Evolutionary conservation across 352 stramenopile genomes (phyloP).

Genomic region (Phytophthora fragariae): DNA sequence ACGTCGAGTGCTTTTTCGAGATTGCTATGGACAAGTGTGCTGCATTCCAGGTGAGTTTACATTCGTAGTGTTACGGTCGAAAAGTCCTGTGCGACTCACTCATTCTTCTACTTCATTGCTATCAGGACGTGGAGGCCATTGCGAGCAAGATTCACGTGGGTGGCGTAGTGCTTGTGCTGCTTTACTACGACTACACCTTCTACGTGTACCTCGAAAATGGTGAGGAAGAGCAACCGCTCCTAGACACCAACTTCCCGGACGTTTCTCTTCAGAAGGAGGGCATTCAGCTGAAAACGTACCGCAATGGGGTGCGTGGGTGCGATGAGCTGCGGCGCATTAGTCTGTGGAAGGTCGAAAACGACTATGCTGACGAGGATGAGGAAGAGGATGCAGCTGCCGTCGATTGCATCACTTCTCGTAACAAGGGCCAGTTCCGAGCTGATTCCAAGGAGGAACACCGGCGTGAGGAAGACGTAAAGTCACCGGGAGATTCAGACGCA

Average conservation of each 20-base stretch:
- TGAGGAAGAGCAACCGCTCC: slow-evolving; percentile 90
- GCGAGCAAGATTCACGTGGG: slow-evolving; percentile 95
- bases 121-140: slow-evolving; percentile 92
- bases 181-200: slow-evolving; percentile 94
- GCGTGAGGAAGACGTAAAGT: slow-evolving; percentile 71
- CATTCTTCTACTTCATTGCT: slow-evolving; percentile 5
- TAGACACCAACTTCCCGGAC: slow-evolving; percentile 95
- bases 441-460: slow-evolving; percentile 68
- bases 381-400: slow-evolving; percentile 42
- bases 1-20: slow-evolving; percentile 94
- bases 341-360: slow-evolving; percentile 84
- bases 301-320: slow-evolving; percentile 70
- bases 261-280: slow-evolving; percentile 90
- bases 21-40: slow-evolving; percentile 78
- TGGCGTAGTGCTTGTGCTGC: slow-evolving; percentile 91
- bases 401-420: slow-evolving; percentile 37
- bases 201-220: slow-evolving; percentile 92
- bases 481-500: slow-evolving; percentile 42
- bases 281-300: slow-evolving; percentile 87
- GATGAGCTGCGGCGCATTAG: slow-evolving; percentile 73
- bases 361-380: slow-evolving; percentile 62
- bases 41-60: slow-evolving; percentile 57
- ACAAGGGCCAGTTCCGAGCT: slow-evolving; percentile 33
- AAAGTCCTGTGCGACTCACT: neutral
- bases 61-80: neutral